A percentile compares a stretch with the other conserved stretches of the same genome.
phyloP scores from a whole-genome alignment of 805 yeast species.

The Candida vaughaniae region DNA sequence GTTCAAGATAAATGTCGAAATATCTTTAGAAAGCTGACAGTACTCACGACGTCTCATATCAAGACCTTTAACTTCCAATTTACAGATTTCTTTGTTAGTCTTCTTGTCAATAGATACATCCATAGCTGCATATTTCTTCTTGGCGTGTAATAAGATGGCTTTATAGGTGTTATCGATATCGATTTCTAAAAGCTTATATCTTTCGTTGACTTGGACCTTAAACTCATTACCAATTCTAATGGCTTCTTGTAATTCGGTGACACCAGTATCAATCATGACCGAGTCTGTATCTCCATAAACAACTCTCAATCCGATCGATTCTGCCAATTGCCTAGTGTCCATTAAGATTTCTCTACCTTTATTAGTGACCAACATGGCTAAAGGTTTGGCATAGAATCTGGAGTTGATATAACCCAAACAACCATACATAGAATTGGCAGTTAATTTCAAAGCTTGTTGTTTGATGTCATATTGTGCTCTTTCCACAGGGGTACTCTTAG shows the following conservation, averaged over 20 bases:
- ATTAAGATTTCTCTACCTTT: constrained; percentile 94
- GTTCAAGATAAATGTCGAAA: constrained; percentile 71
- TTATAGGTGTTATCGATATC: constrained; percentile 94
- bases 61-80: constrained; percentile 89
- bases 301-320: constrained; percentile 75
- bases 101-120: constrained; percentile 50
- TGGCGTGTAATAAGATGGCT: constrained; percentile 81
- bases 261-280: constrained; percentile 94
- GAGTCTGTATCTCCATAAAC: constrained; percentile 99
- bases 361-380: constrained; percentile 92
- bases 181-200: constrained; percentile 83
- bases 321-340: constrained; percentile 93
- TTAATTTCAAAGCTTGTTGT: constrained; percentile 92
- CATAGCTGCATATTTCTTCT: constrained; percentile 96
- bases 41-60: constrained; percentile 97
- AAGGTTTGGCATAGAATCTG: constrained; percentile 91
- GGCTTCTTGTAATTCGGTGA: constrained; percentile 67
- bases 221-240: constrained; percentile 80
- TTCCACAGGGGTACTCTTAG: constrained; percentile 61
- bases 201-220: constrained; percentile 81
- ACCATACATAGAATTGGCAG: constrained; percentile 99
- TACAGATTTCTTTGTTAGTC: constrained; percentile 52
- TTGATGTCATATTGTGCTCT: constrained; percentile 88
- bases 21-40: constrained; percentile 88
- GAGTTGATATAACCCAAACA: constrained; percentile 92